Base-by-base conservation (phyloP, 2,329 filamentous ascomycete species). In the Fusarium robinianum region DNA sequence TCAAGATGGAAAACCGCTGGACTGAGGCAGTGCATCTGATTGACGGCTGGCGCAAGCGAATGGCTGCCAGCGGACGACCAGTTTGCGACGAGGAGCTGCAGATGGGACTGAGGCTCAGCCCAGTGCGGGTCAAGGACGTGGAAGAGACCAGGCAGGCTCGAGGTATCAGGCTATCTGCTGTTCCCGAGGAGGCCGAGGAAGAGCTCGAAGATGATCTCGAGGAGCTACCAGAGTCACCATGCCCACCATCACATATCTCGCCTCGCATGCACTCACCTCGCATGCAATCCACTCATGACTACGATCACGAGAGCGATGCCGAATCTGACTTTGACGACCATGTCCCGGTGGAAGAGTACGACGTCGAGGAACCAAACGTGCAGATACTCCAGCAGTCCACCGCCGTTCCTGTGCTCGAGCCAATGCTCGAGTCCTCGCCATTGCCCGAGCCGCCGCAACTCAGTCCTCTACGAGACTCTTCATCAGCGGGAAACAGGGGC, bases 1-100 rank as follows among this genome's bases (percentile, higher is more conserved):
- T 95, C 65, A 90, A 87, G 69, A 96, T 97, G 88, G 91, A 97
- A 67, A 79, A 75, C 15, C 81, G 90, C 37, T 96, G 94, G 90
- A 85, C 83, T 54, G 92, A 97, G 63, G 89, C 94, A 1, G 84
- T 97, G 9, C 79, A 83, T 23, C 82, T 99, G 71, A 95, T 99
- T 74, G 89, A 96, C 54, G 84, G 87, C 22, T 97, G 94, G 92
- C 84, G 91, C 49, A 86, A 83, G 64, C 80, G 89, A 27, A 90
- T 96, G 80, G 81, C 81, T 11, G 77, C 77, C 37, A 84, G 80
- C 53, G 86, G 85, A 5, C 79, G 83, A 47, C 81, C 85, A 0
- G 81, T 92, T 54, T 84, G 88, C 58, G 72, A 84, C 41, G 80
- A 84, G 46, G 83, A 85, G 58, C 67, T 85, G 38, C 83, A 82